Percentiles rank a stretch among this genome's conserved stretches.
Conservation (phyloP, 495 filamentous ascomycete species). For the Hypoxylon lienhwacheense region DNA sequence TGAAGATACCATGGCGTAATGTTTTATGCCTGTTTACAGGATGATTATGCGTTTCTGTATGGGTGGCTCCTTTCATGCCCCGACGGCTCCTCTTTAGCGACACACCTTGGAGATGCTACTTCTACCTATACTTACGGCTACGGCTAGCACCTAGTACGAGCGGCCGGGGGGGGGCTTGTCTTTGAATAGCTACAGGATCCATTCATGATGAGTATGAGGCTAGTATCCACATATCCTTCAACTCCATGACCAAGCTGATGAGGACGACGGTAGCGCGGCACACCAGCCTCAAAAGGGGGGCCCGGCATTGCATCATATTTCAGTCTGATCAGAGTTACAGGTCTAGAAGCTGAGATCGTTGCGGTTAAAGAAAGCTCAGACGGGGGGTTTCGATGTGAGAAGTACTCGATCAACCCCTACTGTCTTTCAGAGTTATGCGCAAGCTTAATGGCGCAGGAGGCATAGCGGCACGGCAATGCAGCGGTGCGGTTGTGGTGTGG, state of each 20-base stretch:
- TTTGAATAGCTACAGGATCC: slow-evolving; percentile 5
- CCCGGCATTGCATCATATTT: slow-evolving; percentile 3
- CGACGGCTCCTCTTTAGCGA: slow-evolving; percentile 20
- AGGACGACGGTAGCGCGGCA: slow-evolving; percentile 14
- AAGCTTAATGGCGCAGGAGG: neutral
- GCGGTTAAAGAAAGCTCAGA: neutral
- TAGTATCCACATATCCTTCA: slow-evolving; percentile 12
- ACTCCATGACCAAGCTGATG: slow-evolving; percentile 21
- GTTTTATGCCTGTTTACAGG: slow-evolving; percentile 32
- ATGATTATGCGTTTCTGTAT: slow-evolving; percentile 23
- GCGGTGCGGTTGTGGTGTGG: slow-evolving; percentile 10
- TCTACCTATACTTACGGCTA: no score
- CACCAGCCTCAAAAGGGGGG: slow-evolving; percentile 1
- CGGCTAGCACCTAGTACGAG: slow-evolving; percentile 10
- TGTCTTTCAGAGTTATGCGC: slow-evolving; percentile 3
- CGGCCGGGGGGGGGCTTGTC: slow-evolving; percentile 3
- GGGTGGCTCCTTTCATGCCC: slow-evolving; percentile 27
- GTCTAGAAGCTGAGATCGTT: neutral
- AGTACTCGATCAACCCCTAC: slow-evolving; percentile 1
- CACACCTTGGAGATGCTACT: slow-evolving; percentile 17
- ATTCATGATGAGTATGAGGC: slow-evolving; percentile 15
- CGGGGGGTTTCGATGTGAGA: neutral
- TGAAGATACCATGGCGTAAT: slow-evolving; percentile 6
- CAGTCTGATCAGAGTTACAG: slow-evolving; percentile 5
- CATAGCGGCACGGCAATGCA: slow-evolving; percentile 23